These are phyloP conservation scores for Eutrema yunnanense DNA, from an alignment of 345 rosid species.

Conservation along the genomic window DNA sequence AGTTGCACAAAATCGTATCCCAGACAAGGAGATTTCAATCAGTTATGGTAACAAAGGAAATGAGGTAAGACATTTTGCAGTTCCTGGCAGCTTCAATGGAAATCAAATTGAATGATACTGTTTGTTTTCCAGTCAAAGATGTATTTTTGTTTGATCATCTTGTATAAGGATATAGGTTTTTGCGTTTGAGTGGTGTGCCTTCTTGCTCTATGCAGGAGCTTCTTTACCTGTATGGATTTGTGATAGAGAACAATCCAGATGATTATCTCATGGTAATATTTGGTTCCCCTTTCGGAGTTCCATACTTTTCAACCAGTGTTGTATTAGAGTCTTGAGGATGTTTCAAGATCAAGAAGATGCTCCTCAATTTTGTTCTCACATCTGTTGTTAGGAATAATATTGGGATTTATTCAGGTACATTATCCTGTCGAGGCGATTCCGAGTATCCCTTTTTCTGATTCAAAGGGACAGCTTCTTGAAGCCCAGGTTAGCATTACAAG, in stretches of 20 bases:
- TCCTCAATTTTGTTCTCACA: conserved; percentile 6
- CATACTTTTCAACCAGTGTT: not conserved
- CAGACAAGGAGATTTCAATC: conserved; percentile 65
- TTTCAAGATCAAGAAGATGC: conserved; percentile 2
- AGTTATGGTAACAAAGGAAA: conserved; percentile 97
- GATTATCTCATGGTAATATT: conserved; percentile 82
- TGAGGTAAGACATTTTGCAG: conserved; percentile 50
- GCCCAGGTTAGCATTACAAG: conserved; percentile 54
- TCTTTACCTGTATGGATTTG: conserved; percentile 89
- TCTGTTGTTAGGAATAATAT: conserved; percentile 9
- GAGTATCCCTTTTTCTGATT: conserved; percentile 54
- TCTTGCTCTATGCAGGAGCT: conserved; percentile 58
- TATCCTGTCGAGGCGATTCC: conserved; percentile 86
- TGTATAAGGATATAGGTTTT: not conserved
- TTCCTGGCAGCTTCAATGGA: conserved; percentile 7
- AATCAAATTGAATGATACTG: not conserved
- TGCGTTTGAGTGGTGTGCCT: not conserved
- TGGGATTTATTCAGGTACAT: conserved; percentile 51
- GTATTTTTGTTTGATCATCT: not conserved
- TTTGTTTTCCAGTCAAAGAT: not conserved
- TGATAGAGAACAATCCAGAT: conserved; percentile 76
- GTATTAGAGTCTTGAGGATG: not conserved
- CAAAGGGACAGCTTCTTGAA: conserved; percentile 78
- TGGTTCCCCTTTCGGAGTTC: not conserved
- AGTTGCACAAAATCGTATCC: conserved; percentile 47